Percentiles rank a stretch among this genome's conserved stretches.
Evolutionary conservation across 2,329 filamentous ascomycete species (phyloP).

Genomic region (Thielaviopsis euricoi): DNA sequence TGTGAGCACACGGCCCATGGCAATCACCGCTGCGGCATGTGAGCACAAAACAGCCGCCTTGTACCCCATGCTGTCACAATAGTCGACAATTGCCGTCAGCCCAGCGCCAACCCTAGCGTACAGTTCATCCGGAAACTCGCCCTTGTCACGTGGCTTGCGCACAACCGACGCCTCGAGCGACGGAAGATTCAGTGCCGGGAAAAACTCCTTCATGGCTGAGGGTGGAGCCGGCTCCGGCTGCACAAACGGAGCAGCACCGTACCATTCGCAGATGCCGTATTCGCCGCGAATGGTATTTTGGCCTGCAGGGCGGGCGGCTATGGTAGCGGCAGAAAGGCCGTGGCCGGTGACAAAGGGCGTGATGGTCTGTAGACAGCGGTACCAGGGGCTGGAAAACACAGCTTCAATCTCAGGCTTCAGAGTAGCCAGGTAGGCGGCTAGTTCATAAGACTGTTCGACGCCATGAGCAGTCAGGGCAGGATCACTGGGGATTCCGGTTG

Average conservation of each 20-base stretch:
- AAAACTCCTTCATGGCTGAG: conserved; percentile 45
- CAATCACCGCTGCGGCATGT: conserved; percentile 81
- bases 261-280: conserved; percentile 66
- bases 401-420: conserved; percentile 52
- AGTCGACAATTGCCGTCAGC: conserved; percentile 51
- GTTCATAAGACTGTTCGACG: conserved; percentile 63
- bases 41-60: conserved; percentile 66
- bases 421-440: conserved; percentile 47
- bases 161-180: conserved; percentile 53
- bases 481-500: conserved; percentile 77
- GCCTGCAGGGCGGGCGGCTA: conserved; percentile 13
- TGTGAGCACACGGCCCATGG: conserved; percentile 67
- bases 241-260: conserved; percentile 67
- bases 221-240: conserved; percentile 64
- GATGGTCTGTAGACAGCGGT: conserved; percentile 75
- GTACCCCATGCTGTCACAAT: conserved; percentile 53
- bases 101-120: conserved; percentile 64
- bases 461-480: conserved; percentile 78
- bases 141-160: conserved; percentile 31
- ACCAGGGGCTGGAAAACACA: conserved; percentile 76
- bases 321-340: conserved; percentile 14
- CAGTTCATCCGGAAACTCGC: conserved; percentile 64
- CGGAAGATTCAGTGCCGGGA: conserved; percentile 41
- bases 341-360: conserved; percentile 46
- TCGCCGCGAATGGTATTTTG: conserved; percentile 34